Evolutionary conservation across 176 grass and related monocot genomes (phyloP), one percentile per base, ranked within the genome.

Genomic region (Microstegium vimineum): DNA sequence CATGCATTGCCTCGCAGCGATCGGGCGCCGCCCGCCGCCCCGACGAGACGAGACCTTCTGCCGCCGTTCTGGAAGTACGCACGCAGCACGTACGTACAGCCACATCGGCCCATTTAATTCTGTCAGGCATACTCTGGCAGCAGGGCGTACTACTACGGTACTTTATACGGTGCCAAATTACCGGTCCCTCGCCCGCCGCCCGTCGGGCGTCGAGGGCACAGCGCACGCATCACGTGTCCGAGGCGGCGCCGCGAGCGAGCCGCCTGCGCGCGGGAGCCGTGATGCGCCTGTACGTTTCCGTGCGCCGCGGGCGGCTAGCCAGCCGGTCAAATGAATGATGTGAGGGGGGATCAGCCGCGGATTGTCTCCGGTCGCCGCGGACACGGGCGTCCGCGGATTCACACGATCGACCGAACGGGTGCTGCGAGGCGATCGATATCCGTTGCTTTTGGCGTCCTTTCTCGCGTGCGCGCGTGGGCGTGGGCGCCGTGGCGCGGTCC

Each of bases 311-410:
- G 2, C 13, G 3, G 1, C 18, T 1, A 0, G 1, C 18, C 3
- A 0, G 12, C 22, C 20, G 31, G 76, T 80, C 84, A 80, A 86
- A 74, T 25, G 32, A 40, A 42, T 42, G 76, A 80, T 63, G 38
- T 9, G 34, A n/a, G 45, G 15, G 45, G 45, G 3, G 45, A 47
- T 47, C 45, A 5, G 2, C 72, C 61, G 59, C 60, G n/a, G 71
- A 74, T 54, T 64, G 32, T 20, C 61, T 27, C 52, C 0, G 32
- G 2, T 9, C 43, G 42, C 42, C 42, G 12, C 3, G 13, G 42
- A 45, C 43, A 14, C 43, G 14, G 4, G 13, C n/a, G 41, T 31
- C 16, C 17, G 27, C 8, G 43, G 71, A 32, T 73, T 73, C 71
- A 73, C 71, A 73, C n/a, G n/a, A n/a, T n/a, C n/a, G n/a, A n/a